Evolutionary conservation across 2,329 filamentous ascomycete genomes (phyloP).

Genomic region (Delphinella strobiligena): DNA sequence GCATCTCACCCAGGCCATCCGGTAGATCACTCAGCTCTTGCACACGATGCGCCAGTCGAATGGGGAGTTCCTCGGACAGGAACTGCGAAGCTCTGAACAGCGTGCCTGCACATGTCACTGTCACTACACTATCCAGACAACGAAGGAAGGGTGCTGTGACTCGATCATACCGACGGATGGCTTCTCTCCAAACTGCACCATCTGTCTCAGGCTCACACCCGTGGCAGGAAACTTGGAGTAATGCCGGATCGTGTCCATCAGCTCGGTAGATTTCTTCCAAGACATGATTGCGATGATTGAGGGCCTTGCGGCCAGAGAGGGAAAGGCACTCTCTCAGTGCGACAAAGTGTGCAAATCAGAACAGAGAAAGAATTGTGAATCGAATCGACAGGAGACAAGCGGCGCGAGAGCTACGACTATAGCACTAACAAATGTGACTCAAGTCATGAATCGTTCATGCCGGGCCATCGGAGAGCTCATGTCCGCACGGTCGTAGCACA

Average conservation of each 20-base stretch:
- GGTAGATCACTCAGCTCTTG: conserved; percentile 86
- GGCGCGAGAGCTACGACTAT: no score
- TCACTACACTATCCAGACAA: background rate
- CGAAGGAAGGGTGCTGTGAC: conserved; percentile 1
- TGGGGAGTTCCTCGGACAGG: conserved; percentile 93
- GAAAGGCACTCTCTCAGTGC: background rate
- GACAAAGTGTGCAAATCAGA: background rate
- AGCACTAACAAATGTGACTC: no score
- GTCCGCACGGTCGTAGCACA: no score
- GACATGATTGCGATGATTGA: conserved; percentile 48
- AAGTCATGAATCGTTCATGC: no score
- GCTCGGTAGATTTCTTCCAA: conserved; percentile 79
- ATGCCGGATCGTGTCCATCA: conserved; percentile 96
- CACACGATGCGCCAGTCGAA: conserved; percentile 89
- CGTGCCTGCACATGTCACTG: conserved; percentile 49
- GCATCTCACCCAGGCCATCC: conserved; percentile 95
- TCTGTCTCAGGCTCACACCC: conserved; percentile 90
- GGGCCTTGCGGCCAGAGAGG: conserved; percentile 10
- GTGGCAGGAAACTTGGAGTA: conserved; percentile 96
- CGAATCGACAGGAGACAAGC: no score
- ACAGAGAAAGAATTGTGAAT: background rate
- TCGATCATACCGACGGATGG: conserved; percentile 53
- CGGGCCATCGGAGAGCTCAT: no score
- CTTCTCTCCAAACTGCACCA: conserved; percentile 95
- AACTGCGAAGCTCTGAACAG: conserved; percentile 97